Evolutionary conservation across 306 rosid genomes (phyloP).

Genomic region (Trifolium pratense): DNA sequence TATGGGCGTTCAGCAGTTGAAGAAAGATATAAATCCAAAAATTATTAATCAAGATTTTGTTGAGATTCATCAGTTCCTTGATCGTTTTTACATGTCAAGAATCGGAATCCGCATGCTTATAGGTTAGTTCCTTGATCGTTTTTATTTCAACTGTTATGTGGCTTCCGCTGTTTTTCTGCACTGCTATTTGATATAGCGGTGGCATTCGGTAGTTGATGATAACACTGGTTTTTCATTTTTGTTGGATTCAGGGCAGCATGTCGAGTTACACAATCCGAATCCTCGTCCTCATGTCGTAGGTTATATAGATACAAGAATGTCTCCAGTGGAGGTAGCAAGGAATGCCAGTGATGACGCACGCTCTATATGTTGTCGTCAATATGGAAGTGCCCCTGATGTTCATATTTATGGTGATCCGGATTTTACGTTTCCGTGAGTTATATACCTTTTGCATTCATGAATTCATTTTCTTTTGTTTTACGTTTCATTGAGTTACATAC

Average conservation of each 20-base stretch:
- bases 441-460: conserved; percentile 19
- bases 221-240: conserved; percentile 27
- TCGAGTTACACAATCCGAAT: conserved; percentile 93
- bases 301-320: conserved; percentile 89
- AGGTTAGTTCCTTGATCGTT: conserved; percentile 49
- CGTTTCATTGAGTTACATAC: conserved; percentile 79
- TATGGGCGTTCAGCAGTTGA: conserved; percentile 92
- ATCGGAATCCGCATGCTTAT: conserved; percentile 99
- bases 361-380: conserved; percentile 75
- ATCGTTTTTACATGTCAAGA: conserved; percentile 96
- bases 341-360: conserved; percentile 93
- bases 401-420: conserved; percentile 78
- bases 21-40: conserved; percentile 66
- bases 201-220: too few relatives aligned
- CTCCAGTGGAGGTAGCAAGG: conserved; percentile 78
- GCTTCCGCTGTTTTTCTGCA: too few relatives aligned
- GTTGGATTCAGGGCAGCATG: conserved; percentile 85
- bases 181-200: too few relatives aligned
- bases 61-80: conserved; percentile 91
- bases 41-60: conserved; percentile 61
- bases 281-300: conserved; percentile 84
- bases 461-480: conserved; percentile 39
- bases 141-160: too few relatives aligned
- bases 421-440: conserved; percentile 92
- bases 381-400: conserved; percentile 83